phyloP scores from a whole-genome alignment of 176 grass and related monocot genomes.

The Tuctoria greenei region DNA sequence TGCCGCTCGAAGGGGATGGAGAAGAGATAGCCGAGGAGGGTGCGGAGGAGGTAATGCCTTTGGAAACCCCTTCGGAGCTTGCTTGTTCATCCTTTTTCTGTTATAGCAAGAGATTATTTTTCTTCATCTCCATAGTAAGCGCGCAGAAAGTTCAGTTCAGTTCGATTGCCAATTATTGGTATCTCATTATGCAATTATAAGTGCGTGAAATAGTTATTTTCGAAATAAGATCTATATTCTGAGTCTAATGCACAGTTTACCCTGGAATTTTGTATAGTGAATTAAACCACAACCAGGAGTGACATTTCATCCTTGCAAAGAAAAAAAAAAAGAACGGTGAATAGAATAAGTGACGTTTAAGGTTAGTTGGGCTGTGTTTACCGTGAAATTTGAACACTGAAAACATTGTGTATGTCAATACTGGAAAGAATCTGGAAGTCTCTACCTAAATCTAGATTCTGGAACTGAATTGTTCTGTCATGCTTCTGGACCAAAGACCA shows the following conservation, averaged over 20 bases:
- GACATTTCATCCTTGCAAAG: neutral
- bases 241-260: constrained; percentile 3
- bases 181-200: neutral
- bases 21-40: neutral
- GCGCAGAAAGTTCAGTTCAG: neutral
- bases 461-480: neutral
- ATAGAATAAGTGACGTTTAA: neutral
- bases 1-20: neutral
- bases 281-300: neutral
- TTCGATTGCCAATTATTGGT: neutral
- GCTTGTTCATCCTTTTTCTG: neutral
- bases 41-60: constrained; percentile 43
- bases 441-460: neutral
- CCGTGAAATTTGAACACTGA: neutral
- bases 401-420: neutral
- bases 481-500: neutral
- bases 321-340: too few species aligned
- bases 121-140: neutral
- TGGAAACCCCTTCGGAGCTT: neutral
- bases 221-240: neutral
- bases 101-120: neutral
- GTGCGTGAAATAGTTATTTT: neutral
- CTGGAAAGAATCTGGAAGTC: neutral
- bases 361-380: neutral
- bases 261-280: neutral